These are phyloP conservation scores for Truncatella angustata DNA, from an alignment of 2,329 filamentous ascomycete species.

Conservation along the genomic window DNA sequence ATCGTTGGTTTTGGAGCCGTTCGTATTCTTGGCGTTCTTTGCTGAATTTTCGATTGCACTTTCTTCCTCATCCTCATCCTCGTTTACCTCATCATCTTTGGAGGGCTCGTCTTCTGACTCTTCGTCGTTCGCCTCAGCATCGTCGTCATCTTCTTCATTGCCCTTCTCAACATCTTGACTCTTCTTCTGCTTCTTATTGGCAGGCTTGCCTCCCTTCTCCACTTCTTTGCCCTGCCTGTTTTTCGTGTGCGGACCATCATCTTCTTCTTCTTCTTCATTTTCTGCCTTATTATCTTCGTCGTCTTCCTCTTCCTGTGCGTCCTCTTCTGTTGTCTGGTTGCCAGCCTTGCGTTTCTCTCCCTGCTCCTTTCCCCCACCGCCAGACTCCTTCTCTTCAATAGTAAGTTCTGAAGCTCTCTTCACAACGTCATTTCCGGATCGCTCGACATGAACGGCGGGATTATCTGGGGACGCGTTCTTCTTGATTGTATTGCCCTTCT, in stretches of 20 bases:
- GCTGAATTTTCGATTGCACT: not conserved
- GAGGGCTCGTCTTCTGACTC: constrained; percentile 16
- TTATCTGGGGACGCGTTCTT: constrained; percentile 60
- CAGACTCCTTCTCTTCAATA: constrained; percentile 44
- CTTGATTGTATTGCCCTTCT: constrained; percentile 62
- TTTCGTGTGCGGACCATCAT: constrained; percentile 12
- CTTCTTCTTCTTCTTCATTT: constrained; percentile 24
- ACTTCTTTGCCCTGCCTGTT: constrained; percentile 20
- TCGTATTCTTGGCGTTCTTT: not conserved
- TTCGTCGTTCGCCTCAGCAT: constrained; percentile 3
- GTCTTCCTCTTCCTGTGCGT: constrained; percentile 4
- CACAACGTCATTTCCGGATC: constrained; percentile 63
- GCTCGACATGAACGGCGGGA: constrained; percentile 58
- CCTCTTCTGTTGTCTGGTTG: constrained; percentile 6
- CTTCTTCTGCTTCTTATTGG: constrained; percentile 27
- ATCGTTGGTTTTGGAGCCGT: not conserved
- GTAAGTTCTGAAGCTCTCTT: constrained; percentile 61
- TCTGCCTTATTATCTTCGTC: constrained; percentile 25
- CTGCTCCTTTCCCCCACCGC: constrained; percentile 21
- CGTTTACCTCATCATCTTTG: constrained; percentile 17
- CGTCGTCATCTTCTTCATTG: constrained; percentile 10
- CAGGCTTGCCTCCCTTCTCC: constrained; percentile 12
- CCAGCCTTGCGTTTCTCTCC: constrained; percentile 25
- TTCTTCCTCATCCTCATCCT: constrained; percentile 9
- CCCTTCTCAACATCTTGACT: too few relatives aligned